Evolutionary conservation across 2,329 filamentous ascomycete species (phyloP), one percentile per base, ranked within the genome.

Genomic region (Pyricularia grisea): DNA sequence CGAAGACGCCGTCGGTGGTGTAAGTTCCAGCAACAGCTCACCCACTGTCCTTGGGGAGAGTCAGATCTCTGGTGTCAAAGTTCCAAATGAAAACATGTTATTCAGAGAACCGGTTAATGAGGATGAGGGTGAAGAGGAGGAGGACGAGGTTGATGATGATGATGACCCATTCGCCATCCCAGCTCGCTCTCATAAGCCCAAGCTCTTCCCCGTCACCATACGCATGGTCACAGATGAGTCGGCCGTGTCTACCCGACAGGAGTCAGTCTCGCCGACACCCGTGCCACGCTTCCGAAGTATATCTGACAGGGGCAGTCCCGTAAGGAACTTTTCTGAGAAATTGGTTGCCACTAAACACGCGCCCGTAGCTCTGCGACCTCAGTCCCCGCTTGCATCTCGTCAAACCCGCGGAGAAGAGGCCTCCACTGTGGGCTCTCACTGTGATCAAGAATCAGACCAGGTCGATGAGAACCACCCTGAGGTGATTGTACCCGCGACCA

Each of bases 151-250:
- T 0, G 25, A 28, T 9, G 67, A 42, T 9, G 10, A 63, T 27
- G 42, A 42, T 31, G 67, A 61, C 25, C 50, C 67, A 14, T 68
- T 68, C 27, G 55, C 67, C 2, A 60, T 67, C 42, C 66, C 66
- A 55, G 23, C 36, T 20, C 66, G 66, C 25, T 25, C 36, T 28
- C 66, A 42, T 9, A 67, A 67, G 36, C 66, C 66, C 23, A n/a
- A 30, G 42, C 66, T 67, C 66, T 67, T 67, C 36, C 42, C 66
- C 2, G 42, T 67, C 17, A 67, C 36, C 11, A 67, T n/a, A 3
- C 42, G 55, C 3, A 20, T 12, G 17, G n/a, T 17, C 14, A 11
- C 7, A 20, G 66, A 60, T 27, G 66, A 67, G 4, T 28, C 36
- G 2, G 14, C 12, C 42, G 55, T 28, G 10, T 30, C 66, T 42